Evolutionary conservation across 1,284 basidiomycete genomes (phyloP).

Genomic region (Cystobasidiaceae sp.): DNA sequence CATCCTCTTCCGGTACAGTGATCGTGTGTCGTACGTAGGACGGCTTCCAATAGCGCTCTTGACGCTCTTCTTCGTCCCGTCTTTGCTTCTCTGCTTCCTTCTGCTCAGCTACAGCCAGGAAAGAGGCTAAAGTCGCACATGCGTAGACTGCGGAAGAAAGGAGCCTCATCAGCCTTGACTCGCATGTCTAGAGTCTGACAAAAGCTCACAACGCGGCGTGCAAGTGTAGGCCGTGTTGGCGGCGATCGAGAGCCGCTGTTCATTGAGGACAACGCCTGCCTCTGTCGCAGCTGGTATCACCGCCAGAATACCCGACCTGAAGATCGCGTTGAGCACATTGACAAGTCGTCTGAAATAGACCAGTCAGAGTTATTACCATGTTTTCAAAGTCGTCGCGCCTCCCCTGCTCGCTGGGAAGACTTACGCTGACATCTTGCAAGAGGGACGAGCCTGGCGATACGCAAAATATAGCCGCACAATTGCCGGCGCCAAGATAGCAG

Average conservation of each 20-base stretch:
- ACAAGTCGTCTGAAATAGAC: not conserved
- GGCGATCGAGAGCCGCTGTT: not conserved
- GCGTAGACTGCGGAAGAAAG: not conserved
- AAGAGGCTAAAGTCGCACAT: not conserved
- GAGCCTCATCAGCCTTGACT: not conserved
- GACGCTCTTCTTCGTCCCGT: not conserved
- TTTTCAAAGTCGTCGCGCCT: no score
- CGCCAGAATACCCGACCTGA: not conserved
- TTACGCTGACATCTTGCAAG: no score
- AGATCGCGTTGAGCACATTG: not conserved
- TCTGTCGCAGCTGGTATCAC: not conserved
- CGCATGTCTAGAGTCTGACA: not conserved
- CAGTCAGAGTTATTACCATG: no score
- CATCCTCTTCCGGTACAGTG: not conserved
- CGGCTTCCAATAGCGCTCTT: no score
- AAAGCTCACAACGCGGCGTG: not conserved
- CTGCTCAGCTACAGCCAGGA: not conserved
- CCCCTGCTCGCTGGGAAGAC: no score
- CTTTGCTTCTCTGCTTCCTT: not conserved
- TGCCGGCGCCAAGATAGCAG: not conserved
- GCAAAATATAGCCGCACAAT: not conserved
- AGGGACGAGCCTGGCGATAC: no score
- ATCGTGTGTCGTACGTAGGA: no score
- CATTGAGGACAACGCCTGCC: not conserved
- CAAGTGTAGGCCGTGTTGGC: constrained; percentile 3